A percentile compares a stretch with the other conserved stretches of the same genome.
Conservation (phyloP, 2,329 filamentous ascomycete genomes). For the Hymenoscyphus scutula region DNA sequence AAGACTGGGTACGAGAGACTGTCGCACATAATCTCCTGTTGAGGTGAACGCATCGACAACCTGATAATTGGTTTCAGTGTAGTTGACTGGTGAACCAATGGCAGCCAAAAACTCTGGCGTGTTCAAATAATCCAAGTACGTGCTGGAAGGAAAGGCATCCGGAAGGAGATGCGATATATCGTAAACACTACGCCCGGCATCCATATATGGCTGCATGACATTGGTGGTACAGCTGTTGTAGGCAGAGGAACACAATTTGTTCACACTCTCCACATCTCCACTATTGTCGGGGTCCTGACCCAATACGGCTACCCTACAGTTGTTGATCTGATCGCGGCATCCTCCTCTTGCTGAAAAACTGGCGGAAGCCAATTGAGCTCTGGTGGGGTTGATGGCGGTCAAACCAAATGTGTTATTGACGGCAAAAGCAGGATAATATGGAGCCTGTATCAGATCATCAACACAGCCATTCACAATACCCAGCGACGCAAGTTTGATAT, state of each 20-base stretch:
- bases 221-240: constrained; percentile 36
- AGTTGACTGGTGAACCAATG: constrained; percentile 63
- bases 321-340: constrained; percentile 51
- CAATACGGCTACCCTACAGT: constrained; percentile 48
- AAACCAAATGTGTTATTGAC: constrained; percentile 66
- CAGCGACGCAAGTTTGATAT: constrained; percentile 59
- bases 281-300: constrained; percentile 42
- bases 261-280: constrained; percentile 40
- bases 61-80: constrained; percentile 47
- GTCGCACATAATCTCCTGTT: constrained; percentile 62
- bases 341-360: constrained; percentile 48
- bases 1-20: constrained; percentile 57
- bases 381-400: constrained; percentile 51
- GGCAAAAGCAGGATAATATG: constrained; percentile 56
- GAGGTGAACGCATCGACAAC: constrained; percentile 48
- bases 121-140: constrained; percentile 65
- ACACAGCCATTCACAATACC: constrained; percentile 72
- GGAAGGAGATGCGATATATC: constrained; percentile 38
- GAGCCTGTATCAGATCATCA: constrained; percentile 60
- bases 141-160: constrained; percentile 62
- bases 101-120: constrained; percentile 56
- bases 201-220: constrained; percentile 36
- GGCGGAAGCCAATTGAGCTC: constrained; percentile 46
- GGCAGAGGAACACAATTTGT: constrained; percentile 37
- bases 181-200: constrained; percentile 37